Evolutionary conservation across 257 asterid genomes (phyloP).

Genomic region (Thymus quinquecostatus): DNA sequence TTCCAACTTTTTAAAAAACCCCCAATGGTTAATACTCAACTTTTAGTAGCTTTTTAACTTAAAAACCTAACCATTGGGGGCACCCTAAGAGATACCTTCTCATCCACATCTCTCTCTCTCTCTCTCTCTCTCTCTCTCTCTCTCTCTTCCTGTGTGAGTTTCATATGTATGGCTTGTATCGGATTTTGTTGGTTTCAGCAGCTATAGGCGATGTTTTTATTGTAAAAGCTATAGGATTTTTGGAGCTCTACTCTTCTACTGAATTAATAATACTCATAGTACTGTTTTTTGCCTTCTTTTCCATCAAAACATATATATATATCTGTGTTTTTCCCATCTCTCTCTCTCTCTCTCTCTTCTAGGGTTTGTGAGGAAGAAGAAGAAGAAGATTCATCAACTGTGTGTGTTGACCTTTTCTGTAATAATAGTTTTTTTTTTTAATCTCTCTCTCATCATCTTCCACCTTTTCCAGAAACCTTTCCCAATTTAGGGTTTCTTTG

Average conservation of each 20-base stretch:
- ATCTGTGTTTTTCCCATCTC: constrained; percentile 10
- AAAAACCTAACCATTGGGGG: too few relatives aligned
- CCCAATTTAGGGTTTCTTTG: constrained; percentile 46
- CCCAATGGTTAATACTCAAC: too few relatives aligned
- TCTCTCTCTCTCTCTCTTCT: not conserved
- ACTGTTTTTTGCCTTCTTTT: constrained; percentile 40
- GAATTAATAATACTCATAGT: constrained; percentile 27
- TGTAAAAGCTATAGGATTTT: constrained; percentile 44
- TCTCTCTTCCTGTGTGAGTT: constrained; percentile 40
- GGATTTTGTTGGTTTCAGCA: constrained; percentile 55
- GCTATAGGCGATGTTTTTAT: constrained; percentile 61
- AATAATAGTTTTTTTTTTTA: constrained; percentile 11
- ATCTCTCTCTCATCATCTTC: constrained; percentile 26
- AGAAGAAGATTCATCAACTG: too few relatives aligned
- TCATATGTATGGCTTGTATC: constrained; percentile 64
- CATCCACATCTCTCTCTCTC: constrained; percentile 63
- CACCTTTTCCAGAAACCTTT: constrained; percentile 33
- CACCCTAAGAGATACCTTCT: constrained; percentile 64
- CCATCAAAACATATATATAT: not conserved
- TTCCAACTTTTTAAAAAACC: too few relatives aligned
- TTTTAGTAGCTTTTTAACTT: too few relatives aligned
- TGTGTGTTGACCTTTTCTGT: constrained; percentile 38
- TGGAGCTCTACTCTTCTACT: constrained; percentile 35
- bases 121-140: constrained; percentile 41
- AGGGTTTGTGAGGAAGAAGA: constrained; percentile 32